Base-by-base conservation (phyloP, 768 basidiomycete species). In the Leucosporidium creatinivorum region DNA sequence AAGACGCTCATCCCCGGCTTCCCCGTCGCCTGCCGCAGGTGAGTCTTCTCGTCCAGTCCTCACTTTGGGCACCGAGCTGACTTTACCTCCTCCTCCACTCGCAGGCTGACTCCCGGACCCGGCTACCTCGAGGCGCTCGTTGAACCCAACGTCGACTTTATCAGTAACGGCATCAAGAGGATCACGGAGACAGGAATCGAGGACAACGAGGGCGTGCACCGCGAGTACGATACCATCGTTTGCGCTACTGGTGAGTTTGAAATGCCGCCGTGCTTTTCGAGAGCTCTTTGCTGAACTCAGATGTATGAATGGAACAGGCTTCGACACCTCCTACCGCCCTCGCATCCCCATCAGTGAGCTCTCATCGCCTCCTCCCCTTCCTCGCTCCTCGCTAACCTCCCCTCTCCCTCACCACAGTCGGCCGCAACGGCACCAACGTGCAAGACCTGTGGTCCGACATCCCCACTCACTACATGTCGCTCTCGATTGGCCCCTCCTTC, bases 51-150 rank as follows among this genome's bases (percentile, higher is more conserved):
- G 39, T 44, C 10, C 33, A 5, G 39, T 3, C 15, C 39, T 3
- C 8, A 13, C 39, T 15, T 30, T 18, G n/a, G 28, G 44, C 25
- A 13, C 49, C 47, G 59, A 26, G 49, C 49, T 62, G 30, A 62
- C 30, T 15, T 28, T 56, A 8, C n/a, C n/a, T 28, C 28, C 9
- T 57, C 28, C 55, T 39, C 12, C n/a, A n/a, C 57, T 26, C 51
- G 13, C 36, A 59, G 67, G n/a, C 76, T 87, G 58, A 88, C 87
- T 0, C 85, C 86, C 2, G 86, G 85, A 0, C 85, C 85, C 15
- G 86, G 86, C 9, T 88, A 86, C 74, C 80, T 87, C 39, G 85
- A 87, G 70, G 84, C 86, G 0, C 77, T 87, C 3, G 84, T 83
- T 66, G 81, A 83, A 77, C 83, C 84, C 69, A 87, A 87, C 73